Evolutionary conservation across 2,329 filamentous ascomycete genomes (phyloP).

Genomic region (Beauveria caledonica): DNA sequence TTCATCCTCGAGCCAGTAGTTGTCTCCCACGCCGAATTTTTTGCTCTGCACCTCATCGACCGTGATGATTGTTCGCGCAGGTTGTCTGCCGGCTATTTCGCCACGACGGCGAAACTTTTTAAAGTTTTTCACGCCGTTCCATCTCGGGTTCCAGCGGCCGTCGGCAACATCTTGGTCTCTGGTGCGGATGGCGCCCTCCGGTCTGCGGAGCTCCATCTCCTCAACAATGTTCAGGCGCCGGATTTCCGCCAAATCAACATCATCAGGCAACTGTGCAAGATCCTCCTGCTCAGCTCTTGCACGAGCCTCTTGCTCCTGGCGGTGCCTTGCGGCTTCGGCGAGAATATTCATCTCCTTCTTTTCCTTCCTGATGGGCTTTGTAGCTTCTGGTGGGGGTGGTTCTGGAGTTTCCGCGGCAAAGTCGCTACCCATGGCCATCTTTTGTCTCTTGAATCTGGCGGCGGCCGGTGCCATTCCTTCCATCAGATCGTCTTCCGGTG

Average conservation of each 20-base stretch:
- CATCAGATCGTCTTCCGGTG: slow-evolving; percentile 49
- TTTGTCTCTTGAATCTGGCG: slow-evolving; percentile 69
- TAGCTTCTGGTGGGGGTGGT: slow-evolving; percentile 11
- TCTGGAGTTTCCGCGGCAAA: slow-evolving; percentile 25
- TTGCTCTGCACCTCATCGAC: slow-evolving; percentile 65
- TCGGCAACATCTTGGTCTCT: slow-evolving; percentile 43
- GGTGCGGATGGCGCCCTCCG: slow-evolving; percentile 21
- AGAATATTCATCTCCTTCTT: slow-evolving; percentile 61
- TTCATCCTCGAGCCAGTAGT: slow-evolving; percentile 63
- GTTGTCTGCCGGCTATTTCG: slow-evolving; percentile 33
- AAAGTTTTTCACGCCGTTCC: slow-evolving; percentile 95
- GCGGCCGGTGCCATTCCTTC: slow-evolving; percentile 69
- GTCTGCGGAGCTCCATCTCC: slow-evolving; percentile 56
- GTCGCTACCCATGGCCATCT: slow-evolving; percentile 50
- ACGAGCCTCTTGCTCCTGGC: slow-evolving; percentile 59
- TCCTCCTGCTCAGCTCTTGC: slow-evolving; percentile 46
- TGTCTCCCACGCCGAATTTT: slow-evolving; percentile 64
- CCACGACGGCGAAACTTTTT: slow-evolving; percentile 70
- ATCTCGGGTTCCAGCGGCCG: slow-evolving; percentile 71
- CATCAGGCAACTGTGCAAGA: slow-evolving; percentile 44
- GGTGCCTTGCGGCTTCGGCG: slow-evolving; percentile 52
- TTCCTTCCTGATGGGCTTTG: slow-evolving; percentile 35
- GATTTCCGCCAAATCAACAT: slow-evolving; percentile 65
- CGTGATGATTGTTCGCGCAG: slow-evolving; percentile 53
- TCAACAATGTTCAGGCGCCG: slow-evolving; percentile 69